phyloP scores from a whole-genome alignment of 306 rosid species.

The Cicer chorassanicum region DNA sequence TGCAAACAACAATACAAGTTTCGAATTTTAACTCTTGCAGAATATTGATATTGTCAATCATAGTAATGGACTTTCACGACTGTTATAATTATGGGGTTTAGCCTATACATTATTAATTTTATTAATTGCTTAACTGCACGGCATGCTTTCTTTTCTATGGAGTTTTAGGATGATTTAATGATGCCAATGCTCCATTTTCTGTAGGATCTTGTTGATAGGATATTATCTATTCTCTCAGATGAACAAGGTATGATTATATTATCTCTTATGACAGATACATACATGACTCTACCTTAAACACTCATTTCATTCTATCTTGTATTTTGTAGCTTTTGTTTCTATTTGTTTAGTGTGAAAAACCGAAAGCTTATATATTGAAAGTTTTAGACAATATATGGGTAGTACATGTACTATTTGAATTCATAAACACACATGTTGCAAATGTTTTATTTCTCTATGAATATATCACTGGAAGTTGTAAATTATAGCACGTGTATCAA shows the following conservation, averaged over 20 bases:
- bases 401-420: not conserved
- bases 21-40: slow-evolving; percentile 8
- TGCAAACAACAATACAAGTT: slow-evolving; percentile 21
- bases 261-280: slow-evolving; percentile 10
- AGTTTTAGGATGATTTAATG: slow-evolving; percentile 24
- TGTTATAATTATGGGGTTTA: slow-evolving; percentile 15
- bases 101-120: slow-evolving; percentile 6
- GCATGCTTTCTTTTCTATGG: slow-evolving; percentile 24
- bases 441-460: slow-evolving; percentile 5
- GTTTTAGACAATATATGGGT: slow-evolving; percentile 20
- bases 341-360: slow-evolving; percentile 12
- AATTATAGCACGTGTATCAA: not conserved
- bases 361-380: slow-evolving; percentile 18
- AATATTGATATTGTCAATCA: slow-evolving; percentile 20
- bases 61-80: slow-evolving; percentile 2
- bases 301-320: slow-evolving; percentile 3
- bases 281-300: slow-evolving; percentile 12
- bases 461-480: slow-evolving; percentile 23
- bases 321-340: slow-evolving; percentile 25
- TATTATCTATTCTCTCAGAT: slow-evolving; percentile 74
- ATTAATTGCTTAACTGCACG: not conserved
- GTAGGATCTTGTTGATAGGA: slow-evolving; percentile 92
- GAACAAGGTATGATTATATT: slow-evolving; percentile 68
- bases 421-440: not conserved
- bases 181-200: slow-evolving; percentile 43